Evolutionary conservation across 2,329 filamentous ascomycete genomes (phyloP).

Genomic region (Thyridium curvatum): DNA sequence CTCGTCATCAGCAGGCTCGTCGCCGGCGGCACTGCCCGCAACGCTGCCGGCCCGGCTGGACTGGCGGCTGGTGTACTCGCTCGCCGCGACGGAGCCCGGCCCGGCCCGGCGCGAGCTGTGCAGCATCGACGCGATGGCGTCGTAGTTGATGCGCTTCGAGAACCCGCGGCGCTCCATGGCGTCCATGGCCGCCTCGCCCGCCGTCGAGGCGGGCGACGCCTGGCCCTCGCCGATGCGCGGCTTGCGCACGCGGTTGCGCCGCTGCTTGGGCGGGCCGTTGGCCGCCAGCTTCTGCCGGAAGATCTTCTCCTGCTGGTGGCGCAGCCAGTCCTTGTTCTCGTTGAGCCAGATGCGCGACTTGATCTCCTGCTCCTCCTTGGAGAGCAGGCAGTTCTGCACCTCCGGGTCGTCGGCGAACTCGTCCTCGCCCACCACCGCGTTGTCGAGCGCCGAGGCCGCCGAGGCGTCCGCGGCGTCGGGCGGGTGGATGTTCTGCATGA

Average conservation of each 20-base stretch:
- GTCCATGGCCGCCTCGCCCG: constrained; percentile 63
- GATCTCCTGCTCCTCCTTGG: constrained; percentile 65
- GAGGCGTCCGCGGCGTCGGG: constrained; percentile 26
- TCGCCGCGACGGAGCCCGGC: constrained; percentile 42
- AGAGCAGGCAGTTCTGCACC: constrained; percentile 72
- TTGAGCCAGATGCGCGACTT: constrained; percentile 95
- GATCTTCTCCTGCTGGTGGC: constrained; percentile 76
- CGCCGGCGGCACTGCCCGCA: constrained; percentile 7
- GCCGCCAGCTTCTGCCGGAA: constrained; percentile 61
- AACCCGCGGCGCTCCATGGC: constrained; percentile 63
- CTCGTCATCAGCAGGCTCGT: constrained; percentile 2
- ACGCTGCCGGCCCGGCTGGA: constrained; percentile 27
- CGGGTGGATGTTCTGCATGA: constrained; percentile 16
- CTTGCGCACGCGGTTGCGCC: constrained; percentile 40
- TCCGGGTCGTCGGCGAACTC: constrained; percentile 90
- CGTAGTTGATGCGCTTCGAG: constrained; percentile 72
- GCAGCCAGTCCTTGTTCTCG: constrained; percentile 89
- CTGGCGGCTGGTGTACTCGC: constrained; percentile 26
- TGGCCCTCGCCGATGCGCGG: constrained; percentile 61
- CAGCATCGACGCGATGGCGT: constrained; percentile 53
- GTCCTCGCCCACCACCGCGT: constrained; percentile 63
- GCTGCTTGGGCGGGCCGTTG: constrained; percentile 13
- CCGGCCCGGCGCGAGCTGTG: constrained; percentile 32
- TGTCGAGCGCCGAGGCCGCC: constrained; percentile 38
- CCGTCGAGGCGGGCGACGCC: constrained; percentile 58